Evolutionary conservation across 2,329 filamentous ascomycete species (phyloP).

Genomic region (Diaporthe caulivora): DNA sequence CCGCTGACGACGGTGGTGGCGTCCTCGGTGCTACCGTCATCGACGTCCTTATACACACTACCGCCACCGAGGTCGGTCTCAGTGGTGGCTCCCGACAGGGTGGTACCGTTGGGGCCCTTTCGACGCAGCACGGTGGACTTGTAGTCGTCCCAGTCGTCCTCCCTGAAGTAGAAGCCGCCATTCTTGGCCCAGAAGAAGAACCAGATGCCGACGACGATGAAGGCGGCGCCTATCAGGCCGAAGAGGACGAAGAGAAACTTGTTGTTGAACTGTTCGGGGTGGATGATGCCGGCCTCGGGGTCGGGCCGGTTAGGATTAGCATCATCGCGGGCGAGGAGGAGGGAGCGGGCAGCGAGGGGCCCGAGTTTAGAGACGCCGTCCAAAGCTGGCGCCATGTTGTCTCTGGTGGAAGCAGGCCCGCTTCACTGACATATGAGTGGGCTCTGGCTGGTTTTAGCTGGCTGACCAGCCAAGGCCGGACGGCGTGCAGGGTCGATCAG

Average conservation of each 20-base stretch:
- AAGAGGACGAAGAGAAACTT: slow-evolving; percentile 86
- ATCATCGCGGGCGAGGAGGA: slow-evolving; percentile 58
- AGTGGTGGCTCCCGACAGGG: slow-evolving; percentile 84
- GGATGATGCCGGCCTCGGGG: slow-evolving; percentile 62
- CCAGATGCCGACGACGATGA: slow-evolving; percentile 86
- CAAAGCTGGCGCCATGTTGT: slow-evolving; percentile 55
- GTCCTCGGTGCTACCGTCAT: slow-evolving; percentile 59
- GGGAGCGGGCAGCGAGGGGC: slow-evolving; percentile 57
- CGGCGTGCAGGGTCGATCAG: slow-evolving; percentile 23
- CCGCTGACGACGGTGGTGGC: slow-evolving; percentile 45
- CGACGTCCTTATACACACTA: slow-evolving; percentile 82
- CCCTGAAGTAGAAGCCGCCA: slow-evolving; percentile 88
- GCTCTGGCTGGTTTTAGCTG: slow-evolving; percentile 43
- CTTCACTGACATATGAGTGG: slow-evolving; percentile 13
- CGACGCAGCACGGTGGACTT: slow-evolving; percentile 92
- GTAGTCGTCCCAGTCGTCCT: slow-evolving; percentile 98
- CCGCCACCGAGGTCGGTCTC: slow-evolving; percentile 89
- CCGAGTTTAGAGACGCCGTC: slow-evolving; percentile 50
- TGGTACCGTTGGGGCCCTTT: slow-evolving; percentile 88
- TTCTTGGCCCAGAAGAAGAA: slow-evolving; percentile 99
- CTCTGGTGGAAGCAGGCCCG: slow-evolving; percentile 30
- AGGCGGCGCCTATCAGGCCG: slow-evolving; percentile 81
- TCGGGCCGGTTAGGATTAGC: slow-evolving; percentile 47
- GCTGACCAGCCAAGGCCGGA: slow-evolving; percentile 46
- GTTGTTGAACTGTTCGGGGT: slow-evolving; percentile 71